Conservation (phyloP, 768 basidiomycete species). For the Trametes maxima region DNA sequence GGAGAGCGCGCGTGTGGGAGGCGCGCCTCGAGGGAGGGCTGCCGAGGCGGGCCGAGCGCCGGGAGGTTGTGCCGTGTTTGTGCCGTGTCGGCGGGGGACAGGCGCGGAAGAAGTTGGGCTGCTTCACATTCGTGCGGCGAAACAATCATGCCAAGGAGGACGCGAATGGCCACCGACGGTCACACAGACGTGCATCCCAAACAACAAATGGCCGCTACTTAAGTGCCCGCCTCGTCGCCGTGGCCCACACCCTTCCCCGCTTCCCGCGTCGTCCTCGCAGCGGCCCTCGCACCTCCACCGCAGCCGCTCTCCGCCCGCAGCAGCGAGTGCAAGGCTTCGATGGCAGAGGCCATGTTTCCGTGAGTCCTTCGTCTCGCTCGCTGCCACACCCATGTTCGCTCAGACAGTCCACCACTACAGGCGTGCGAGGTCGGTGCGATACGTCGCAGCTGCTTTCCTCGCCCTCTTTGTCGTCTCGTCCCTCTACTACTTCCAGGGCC, state of each 20-base stretch:
- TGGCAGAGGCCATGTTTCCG: constrained; percentile 10
- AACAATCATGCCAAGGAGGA: not conserved
- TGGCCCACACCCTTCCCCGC: not conserved
- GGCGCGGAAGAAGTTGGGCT: not conserved
- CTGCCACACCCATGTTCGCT: constrained; percentile 2
- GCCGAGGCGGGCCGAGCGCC: not conserved
- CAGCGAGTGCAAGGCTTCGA: not conserved
- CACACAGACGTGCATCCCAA: not conserved
- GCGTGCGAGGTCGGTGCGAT: constrained; percentile 22
- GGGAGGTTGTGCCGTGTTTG: not conserved
- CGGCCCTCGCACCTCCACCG: constrained; percentile 14
- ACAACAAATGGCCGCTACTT: not conserved
- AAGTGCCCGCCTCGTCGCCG: not conserved
- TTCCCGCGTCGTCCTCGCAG: not conserved
- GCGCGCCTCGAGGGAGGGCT: not conserved
- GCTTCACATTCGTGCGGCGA: not conserved
- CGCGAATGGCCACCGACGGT: no score
- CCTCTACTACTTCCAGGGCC: constrained; percentile 24
- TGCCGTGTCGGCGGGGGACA: not conserved
- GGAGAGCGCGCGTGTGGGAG: not conserved
- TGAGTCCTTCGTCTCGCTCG: not conserved
- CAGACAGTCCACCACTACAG: constrained; percentile 2
- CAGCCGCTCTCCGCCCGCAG: constrained; percentile 15
- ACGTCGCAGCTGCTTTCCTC: constrained; percentile 13
- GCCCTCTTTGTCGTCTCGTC: constrained; percentile 23